Conservation (phyloP, 192 early-diverging fungal genomes). For the Neocallimastix lanati region DNA sequence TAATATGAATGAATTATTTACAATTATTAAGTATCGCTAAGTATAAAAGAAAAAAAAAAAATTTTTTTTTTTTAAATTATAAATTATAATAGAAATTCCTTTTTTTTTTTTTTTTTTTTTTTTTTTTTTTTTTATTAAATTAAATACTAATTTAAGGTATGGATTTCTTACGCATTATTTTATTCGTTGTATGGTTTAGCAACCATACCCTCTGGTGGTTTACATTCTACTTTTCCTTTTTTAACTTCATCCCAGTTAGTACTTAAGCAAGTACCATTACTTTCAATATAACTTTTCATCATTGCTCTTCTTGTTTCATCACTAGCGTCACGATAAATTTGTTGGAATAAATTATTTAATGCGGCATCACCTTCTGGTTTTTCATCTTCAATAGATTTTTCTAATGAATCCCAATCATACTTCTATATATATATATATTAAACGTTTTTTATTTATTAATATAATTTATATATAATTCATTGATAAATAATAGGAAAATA, state of each 20-base stretch:
- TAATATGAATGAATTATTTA: too few species aligned
- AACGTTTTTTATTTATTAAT: too few species aligned
- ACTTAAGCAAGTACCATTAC: conserved; percentile 78
- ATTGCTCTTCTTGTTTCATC: conserved; percentile 78
- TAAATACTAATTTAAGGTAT: too few species aligned
- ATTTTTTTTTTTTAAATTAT: too few species aligned
- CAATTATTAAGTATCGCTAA: too few species aligned
- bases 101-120: too few species aligned
- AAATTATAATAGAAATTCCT: too few species aligned
- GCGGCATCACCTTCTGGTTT: conserved; percentile 79
- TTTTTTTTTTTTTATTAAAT: too few species aligned
- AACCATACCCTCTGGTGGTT: conserved; percentile 81
- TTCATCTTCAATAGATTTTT: conserved; percentile 48
- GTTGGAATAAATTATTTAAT: conserved; percentile 79
- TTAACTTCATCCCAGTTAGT: conserved; percentile 93
- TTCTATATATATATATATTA: neutral
- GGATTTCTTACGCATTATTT: too few species aligned
- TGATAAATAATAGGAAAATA: too few species aligned
- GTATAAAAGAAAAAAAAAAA: too few species aligned
- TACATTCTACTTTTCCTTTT: conserved; percentile 61
- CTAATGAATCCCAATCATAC: conserved; percentile 74
- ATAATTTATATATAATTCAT: too few species aligned
- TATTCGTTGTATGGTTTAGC: conserved; percentile 28
- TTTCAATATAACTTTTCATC: conserved; percentile 95
- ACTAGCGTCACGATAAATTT: conserved; percentile 78